Conservation (phyloP, 768 basidiomycete genomes). For the Lactarius psammicola region DNA sequence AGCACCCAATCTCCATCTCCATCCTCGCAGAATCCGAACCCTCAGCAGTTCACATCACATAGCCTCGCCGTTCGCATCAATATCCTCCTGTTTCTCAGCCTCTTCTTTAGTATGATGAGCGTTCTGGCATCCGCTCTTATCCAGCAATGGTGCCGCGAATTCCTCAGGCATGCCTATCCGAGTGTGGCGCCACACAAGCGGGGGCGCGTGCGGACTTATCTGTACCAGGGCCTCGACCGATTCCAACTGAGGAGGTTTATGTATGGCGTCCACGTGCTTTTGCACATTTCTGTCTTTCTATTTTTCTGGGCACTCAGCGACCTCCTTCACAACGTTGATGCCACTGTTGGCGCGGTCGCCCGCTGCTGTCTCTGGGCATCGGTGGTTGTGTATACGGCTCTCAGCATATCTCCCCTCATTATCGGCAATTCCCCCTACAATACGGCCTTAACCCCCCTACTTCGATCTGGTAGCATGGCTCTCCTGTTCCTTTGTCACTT, state of each 20-base stretch:
- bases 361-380: neutral
- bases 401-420: slow-evolving; percentile 14
- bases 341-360: neutral
- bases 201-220: slow-evolving; percentile 13
- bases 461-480: neutral
- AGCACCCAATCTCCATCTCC: neutral
- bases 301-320: slow-evolving; percentile 17
- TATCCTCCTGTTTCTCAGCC: slow-evolving; percentile 20
- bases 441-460: slow-evolving; percentile 1
- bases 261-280: slow-evolving; percentile 1
- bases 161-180: slow-evolving; percentile 3
- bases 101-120: slow-evolving; percentile 16
- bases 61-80: slow-evolving; percentile 20
- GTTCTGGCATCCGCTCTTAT: slow-evolving; percentile 14
- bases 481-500: neutral
- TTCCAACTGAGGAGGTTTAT: slow-evolving; percentile 10
- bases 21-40: no score
- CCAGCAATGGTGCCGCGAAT: slow-evolving; percentile 25
- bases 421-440: slow-evolving; percentile 16
- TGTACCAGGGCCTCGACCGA: neutral
- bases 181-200: slow-evolving; percentile 8
- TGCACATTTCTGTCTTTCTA: slow-evolving; percentile 17
- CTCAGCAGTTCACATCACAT: no score
- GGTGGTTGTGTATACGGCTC: neutral
- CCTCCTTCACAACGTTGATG: slow-evolving; percentile 1